These are phyloP conservation scores for Quercus gilva DNA, from an alignment of 306 rosid species.

Conservation along the genomic window DNA sequence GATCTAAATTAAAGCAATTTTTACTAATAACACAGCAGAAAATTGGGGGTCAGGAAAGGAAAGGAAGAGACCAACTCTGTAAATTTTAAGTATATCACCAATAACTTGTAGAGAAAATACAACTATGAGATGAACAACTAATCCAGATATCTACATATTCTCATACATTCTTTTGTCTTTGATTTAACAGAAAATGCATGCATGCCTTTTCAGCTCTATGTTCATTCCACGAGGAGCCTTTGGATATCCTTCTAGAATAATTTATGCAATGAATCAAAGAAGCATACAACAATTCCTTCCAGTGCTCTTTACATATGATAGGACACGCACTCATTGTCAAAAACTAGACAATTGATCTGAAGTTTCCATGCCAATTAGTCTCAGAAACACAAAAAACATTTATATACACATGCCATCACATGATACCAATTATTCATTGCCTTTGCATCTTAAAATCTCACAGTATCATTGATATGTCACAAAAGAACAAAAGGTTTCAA, in stretches of 20 bases:
- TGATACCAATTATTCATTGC: background rate
- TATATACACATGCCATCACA: background rate
- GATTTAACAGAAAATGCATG: background rate
- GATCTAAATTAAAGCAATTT: background rate
- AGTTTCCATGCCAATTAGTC: background rate
- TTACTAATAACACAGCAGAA: background rate
- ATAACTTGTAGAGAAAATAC: background rate
- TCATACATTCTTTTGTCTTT: background rate
- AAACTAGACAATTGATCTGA: background rate
- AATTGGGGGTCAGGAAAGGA: background rate
- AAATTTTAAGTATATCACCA: background rate
- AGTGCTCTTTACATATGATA: background rate
- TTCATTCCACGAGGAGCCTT: slow-evolving; percentile 73
- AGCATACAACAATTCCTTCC: slow-evolving; percentile 1
- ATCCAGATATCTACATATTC: slow-evolving; percentile 15
- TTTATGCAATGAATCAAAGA: background rate
- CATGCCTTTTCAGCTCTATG: slow-evolving; percentile 7
- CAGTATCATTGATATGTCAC: background rate
- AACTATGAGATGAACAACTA: background rate
- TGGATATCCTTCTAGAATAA: slow-evolving; percentile 83
- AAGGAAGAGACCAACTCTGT: background rate
- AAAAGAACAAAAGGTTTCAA: background rate
- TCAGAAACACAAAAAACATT: background rate
- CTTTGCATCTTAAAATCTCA: background rate
- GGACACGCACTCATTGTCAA: background rate